These are phyloP conservation scores for Hypomontagnella submonticulosa DNA, from an alignment of 495 filamentous ascomycete genomes.

Conservation along the genomic window DNA sequence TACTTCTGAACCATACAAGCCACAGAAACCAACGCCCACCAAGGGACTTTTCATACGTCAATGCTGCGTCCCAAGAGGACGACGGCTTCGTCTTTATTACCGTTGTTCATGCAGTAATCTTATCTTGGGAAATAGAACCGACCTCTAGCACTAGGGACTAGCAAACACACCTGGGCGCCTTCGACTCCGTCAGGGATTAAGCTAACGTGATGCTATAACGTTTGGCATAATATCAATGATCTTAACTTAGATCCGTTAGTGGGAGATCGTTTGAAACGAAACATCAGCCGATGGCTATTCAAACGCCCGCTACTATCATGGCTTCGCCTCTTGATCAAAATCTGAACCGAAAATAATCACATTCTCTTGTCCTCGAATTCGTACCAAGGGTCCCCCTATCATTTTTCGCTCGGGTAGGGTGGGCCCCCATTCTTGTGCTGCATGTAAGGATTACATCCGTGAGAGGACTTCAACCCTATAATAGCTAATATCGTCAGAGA, in stretches of 20 bases:
- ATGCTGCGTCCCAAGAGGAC: constrained; percentile 29
- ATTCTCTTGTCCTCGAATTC: constrained; percentile 4
- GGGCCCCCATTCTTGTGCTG: neutral
- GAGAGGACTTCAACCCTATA: neutral
- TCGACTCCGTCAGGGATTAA: constrained; percentile 7
- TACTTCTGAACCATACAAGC: constrained; percentile 33
- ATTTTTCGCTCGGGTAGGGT: neutral
- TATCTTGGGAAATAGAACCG: constrained; percentile 38
- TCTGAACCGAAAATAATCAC: constrained; percentile 12
- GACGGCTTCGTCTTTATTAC: constrained; percentile 38
- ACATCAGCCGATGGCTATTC: constrained; percentile 33
- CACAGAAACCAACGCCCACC: constrained; percentile 17
- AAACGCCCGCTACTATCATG: constrained; percentile 20
- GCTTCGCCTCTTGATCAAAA: constrained; percentile 16
- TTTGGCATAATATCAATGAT: too few species aligned
- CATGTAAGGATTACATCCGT: constrained; percentile 6
- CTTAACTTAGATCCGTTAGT: constrained; percentile 1
- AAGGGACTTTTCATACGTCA: constrained; percentile 34
- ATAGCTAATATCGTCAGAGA: neutral
- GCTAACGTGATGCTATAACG: constrained; percentile 10
- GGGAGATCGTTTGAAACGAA: constrained; percentile 14
- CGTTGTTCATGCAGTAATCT: constrained; percentile 41
- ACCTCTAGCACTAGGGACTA: neutral
- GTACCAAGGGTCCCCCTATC: constrained; percentile 7
- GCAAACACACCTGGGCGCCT: constrained; percentile 31